Conservation (phyloP, 2,329 filamentous ascomycete genomes). For the Ophiocordyceps camponoti-floridani region DNA sequence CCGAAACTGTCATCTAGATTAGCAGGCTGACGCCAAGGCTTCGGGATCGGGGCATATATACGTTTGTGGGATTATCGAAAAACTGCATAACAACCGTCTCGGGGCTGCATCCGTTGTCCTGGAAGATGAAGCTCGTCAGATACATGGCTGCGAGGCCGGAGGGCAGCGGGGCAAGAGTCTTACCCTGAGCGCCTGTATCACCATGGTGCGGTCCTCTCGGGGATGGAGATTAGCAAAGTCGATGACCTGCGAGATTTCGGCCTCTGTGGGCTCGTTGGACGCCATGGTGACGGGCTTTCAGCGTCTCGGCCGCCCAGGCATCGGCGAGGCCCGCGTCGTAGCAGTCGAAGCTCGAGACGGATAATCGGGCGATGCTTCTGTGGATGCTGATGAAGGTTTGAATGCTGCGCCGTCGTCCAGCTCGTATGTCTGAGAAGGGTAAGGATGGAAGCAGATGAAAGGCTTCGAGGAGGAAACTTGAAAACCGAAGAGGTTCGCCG, state of each 20-base stretch:
- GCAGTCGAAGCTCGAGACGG: background rate
- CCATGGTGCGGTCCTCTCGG: conserved; percentile 18
- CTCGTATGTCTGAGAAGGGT: too few relatives aligned
- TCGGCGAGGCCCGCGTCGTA: background rate
- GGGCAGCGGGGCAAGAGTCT: conserved; percentile 1
- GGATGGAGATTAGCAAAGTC: conserved; percentile 21
- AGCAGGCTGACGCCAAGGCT: conserved; percentile 9
- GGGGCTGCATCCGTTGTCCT: conserved; percentile 25
- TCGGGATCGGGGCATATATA: conserved; percentile 7
- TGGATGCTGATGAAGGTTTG: too few relatives aligned
- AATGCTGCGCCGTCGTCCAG: too few relatives aligned
- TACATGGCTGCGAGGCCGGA: background rate
- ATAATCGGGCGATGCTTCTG: background rate
- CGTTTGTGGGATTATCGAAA: conserved; percentile 23
- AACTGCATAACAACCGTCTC: conserved; percentile 32
- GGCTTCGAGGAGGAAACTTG: too few relatives aligned
- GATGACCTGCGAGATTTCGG: conserved; percentile 19
- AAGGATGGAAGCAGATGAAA: too few relatives aligned
- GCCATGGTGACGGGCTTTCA: conserved; percentile 9
- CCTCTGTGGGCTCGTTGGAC: conserved; percentile 17
- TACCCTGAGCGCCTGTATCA: conserved; percentile 24
- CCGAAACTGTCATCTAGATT: conserved; percentile 18
- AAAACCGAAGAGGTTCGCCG: too few relatives aligned
- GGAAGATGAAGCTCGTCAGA: conserved; percentile 1
- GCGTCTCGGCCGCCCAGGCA: background rate